These are phyloP conservation scores for Penicillium sp. DNA, from an alignment of 2,329 filamentous ascomycete species.

Conservation along the genomic window DNA sequence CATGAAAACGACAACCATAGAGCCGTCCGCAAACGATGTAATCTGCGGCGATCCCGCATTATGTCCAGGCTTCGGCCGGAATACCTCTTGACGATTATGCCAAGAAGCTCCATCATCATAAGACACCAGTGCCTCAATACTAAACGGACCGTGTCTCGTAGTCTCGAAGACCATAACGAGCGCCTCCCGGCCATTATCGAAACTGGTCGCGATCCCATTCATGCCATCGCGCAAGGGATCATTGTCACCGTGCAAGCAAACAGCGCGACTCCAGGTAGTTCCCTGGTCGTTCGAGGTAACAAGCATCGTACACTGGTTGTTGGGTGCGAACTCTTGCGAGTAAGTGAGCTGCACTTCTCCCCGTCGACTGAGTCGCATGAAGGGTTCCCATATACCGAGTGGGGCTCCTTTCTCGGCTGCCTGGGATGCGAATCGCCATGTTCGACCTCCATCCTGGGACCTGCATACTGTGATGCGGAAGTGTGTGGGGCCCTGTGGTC, in stretches of 20 bases:
- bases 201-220: conserved; percentile 44
- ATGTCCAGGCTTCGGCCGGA: conserved; percentile 38
- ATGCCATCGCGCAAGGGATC: conserved; percentile 42
- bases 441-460: conserved; percentile 45
- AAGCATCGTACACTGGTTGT: conserved; percentile 54
- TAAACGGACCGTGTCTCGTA: conserved; percentile 43
- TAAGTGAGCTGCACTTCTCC: conserved; percentile 49
- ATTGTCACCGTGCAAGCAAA: conserved; percentile 42
- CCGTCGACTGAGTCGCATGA: conserved; percentile 43
- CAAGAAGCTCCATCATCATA: conserved; percentile 48
- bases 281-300: conserved; percentile 47
- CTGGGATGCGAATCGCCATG: conserved; percentile 48
- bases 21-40: conserved; percentile 41
- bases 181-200: conserved; percentile 36
- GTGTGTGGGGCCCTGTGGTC: conserved; percentile 37
- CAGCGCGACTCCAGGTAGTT: conserved; percentile 44
- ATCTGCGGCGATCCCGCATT: conserved; percentile 52
- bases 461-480: conserved; percentile 55
- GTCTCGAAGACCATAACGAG: conserved; percentile 52
- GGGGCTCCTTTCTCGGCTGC: conserved; percentile 43
- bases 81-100: conserved; percentile 44
- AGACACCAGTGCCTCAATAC: conserved; percentile 47
- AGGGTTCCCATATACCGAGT: conserved; percentile 52
- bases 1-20: conserved; percentile 49
- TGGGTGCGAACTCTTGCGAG: conserved; percentile 47